Base-by-base conservation (phyloP, 371 early-diverging fungal genomes). In the Rhizomucor miehei region DNA sequence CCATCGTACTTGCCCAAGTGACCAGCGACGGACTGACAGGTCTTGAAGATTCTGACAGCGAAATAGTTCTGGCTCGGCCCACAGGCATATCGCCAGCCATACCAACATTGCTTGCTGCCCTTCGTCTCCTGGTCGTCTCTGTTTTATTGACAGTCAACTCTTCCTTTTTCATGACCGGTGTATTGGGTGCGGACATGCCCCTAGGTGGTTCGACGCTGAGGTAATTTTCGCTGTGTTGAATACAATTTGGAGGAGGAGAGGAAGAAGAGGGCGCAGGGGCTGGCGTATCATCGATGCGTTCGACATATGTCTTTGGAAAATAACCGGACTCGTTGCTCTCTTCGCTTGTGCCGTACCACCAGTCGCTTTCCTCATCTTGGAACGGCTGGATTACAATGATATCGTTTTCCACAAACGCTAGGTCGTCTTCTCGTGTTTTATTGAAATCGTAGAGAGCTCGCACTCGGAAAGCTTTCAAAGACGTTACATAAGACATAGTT, bases 331-430 rank as follows among this genome's bases (percentile, higher is more conserved):
- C 65, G n/a, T 54, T 38, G 2, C 67, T 73, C 6, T 69, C 67
- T 45, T 73, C 71, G 39, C 65, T 68, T 48, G 65, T 65, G n/a
- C 73, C 70, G 47, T 68, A 73, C 71, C 69, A 76, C 73, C 73
- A 79, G 43, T 72, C 74, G 40, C 74, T 63, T 29, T 56, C 55
- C 44, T 75, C 67, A 52, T 75, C 75, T 59, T 80, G 77, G 38
- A 75, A 77, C 3, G 80, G 80, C 39, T 80, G 79, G 13, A 75
- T 67, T 9, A 63, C 44, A 46, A 81, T 68, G 24, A 74, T 56
- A 44, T 76, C 71, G 34, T 75, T 73, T 41, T 69, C 77, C 4
- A 48, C 52, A 47, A 81, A 78, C 8, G 48, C 64, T 24, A 81
- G 62, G 44, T 81, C 81, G 49, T 78, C 81, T 21, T 59, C 46